phyloP scores from a whole-genome alignment of 2,329 filamentous ascomycete species.

The Gliomastix tumulicola region DNA sequence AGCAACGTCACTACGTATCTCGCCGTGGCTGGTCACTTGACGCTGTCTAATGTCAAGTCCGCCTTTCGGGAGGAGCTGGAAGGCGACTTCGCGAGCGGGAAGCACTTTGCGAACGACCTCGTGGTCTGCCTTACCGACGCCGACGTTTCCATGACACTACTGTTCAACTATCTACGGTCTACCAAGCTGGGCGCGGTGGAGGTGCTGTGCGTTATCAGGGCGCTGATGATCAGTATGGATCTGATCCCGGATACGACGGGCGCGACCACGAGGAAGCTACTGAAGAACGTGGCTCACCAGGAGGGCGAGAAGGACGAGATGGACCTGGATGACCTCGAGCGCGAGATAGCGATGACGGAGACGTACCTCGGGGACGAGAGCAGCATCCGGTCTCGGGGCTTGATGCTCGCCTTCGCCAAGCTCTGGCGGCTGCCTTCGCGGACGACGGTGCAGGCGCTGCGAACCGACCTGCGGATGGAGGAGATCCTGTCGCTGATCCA shows the following conservation, averaged over 20 bases:
- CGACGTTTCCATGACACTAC: constrained; percentile 62
- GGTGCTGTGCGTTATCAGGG: constrained; percentile 57
- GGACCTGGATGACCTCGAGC: constrained; percentile 54
- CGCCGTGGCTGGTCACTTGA: constrained; percentile 52
- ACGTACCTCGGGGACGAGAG: constrained; percentile 60
- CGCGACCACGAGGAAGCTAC: constrained; percentile 20
- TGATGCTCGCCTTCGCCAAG: constrained; percentile 63
- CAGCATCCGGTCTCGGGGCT: constrained; percentile 52
- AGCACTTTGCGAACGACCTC: constrained; percentile 52
- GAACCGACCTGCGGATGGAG: constrained; percentile 54
- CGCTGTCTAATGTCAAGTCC: constrained; percentile 49
- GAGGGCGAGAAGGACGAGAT: constrained; percentile 18
- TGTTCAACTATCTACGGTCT: constrained; percentile 57
- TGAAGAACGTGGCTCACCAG: constrained; percentile 17
- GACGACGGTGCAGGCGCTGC: constrained; percentile 56
- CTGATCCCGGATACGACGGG: constrained; percentile 36
- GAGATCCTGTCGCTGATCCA: constrained; percentile 68
- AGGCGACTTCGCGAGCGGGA: constrained; percentile 32
- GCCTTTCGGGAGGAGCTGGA: constrained; percentile 45
- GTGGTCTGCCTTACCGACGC: constrained; percentile 54
- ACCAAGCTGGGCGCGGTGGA: constrained; percentile 61
- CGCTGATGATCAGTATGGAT: constrained; percentile 64
- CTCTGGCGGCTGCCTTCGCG: constrained; percentile 58
- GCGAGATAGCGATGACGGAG: constrained; percentile 62
- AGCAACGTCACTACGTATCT: constrained; percentile 53